Evolutionary conservation across 805 yeast species (phyloP).

Genomic region (Saccharomycopsis vini): DNA sequence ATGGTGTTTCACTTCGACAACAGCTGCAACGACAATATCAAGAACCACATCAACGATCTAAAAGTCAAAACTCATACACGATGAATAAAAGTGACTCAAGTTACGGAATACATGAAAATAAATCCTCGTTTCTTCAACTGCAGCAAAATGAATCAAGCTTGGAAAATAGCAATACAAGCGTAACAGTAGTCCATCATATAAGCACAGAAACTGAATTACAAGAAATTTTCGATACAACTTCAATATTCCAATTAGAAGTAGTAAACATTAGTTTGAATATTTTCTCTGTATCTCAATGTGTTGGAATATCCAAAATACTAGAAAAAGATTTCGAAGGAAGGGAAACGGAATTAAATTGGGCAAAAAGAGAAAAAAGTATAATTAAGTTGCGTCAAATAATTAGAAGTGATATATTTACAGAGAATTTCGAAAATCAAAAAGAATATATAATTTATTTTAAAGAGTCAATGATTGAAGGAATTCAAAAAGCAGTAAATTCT

Average conservation of each 20-base stretch:
- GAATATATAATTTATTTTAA: conserved; percentile 28
- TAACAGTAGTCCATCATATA: too few species aligned
- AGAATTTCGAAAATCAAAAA: conserved; percentile 27
- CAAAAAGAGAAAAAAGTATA: conserved; percentile 53
- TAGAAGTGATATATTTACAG: conserved; percentile 43
- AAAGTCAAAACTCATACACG: too few species aligned
- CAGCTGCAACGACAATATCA: neutral
- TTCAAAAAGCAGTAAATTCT: conserved; percentile 59
- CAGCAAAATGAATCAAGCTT: too few species aligned
- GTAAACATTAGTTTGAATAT: too few species aligned
- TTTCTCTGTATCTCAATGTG: too few species aligned
- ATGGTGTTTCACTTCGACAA: neutral
- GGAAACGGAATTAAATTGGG: conserved; percentile 90
- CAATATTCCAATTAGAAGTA: too few species aligned
- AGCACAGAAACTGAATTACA: too few species aligned
- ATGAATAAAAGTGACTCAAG: too few species aligned
- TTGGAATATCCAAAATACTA: conserved; percentile 23
- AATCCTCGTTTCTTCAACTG: too few species aligned
- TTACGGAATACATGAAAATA: too few species aligned
- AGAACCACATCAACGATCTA: neutral
- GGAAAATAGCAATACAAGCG: too few species aligned
- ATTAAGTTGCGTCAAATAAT: conserved; percentile 48
- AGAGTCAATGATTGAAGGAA: conserved; percentile 43
- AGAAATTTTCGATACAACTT: too few species aligned
- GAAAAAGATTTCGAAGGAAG: conserved; percentile 45